A percentile compares a stretch with the other conserved stretches of the same genome.
Evolutionary conservation across 345 rosid species (phyloP).

Genomic region (Passiflora organensis): DNA sequence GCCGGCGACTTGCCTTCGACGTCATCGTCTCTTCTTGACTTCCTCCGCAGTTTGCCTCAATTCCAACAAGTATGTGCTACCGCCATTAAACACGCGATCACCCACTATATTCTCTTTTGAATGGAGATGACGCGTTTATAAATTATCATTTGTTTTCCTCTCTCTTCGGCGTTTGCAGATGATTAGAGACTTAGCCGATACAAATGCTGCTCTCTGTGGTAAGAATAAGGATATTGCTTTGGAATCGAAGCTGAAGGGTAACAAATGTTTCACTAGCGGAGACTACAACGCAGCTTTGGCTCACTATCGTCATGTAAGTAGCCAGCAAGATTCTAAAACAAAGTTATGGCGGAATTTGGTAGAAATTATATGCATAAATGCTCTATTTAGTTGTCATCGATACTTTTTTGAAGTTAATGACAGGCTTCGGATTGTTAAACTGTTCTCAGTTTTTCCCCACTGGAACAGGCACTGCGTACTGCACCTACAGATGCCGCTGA

Average conservation of each 20-base stretch:
- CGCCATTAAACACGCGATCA: background rate
- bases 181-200: conserved; percentile 49
- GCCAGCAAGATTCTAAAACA: background rate
- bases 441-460: background rate
- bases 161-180: conserved; percentile 20
- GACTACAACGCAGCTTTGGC: conserved; percentile 42
- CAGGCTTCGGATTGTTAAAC: background rate
- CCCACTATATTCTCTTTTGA: no score
- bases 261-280: conserved; percentile 40
- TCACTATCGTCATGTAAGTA: conserved; percentile 51
- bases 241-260: conserved; percentile 58
- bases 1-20: conserved; percentile 41
- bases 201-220: conserved; percentile 41
- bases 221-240: conserved; percentile 56
- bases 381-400: background rate
- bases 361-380: background rate
- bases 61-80: conserved; percentile 44
- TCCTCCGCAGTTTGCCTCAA: conserved; percentile 41
- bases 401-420: background rate
- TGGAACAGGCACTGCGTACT: conserved; percentile 55
- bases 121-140: no score
- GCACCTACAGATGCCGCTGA: conserved; percentile 57
- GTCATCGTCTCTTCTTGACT: conserved; percentile 46
- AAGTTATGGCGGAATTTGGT: background rate
- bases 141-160: background rate